Base-by-base conservation (phyloP, 768 basidiomycete genomes). In the Boletus sp. region DNA sequence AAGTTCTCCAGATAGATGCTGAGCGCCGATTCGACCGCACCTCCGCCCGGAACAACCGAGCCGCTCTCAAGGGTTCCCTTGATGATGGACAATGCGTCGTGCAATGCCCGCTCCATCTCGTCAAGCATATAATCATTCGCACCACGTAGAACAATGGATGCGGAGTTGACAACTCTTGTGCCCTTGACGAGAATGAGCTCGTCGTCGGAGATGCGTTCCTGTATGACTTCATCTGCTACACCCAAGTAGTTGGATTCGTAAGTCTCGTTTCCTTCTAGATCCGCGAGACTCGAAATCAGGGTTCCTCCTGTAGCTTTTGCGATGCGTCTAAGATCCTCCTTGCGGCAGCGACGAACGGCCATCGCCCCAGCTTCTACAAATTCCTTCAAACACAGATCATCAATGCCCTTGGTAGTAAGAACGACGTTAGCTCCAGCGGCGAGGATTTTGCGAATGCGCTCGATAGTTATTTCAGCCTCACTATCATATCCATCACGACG, bases 61-160 rank as follows among this genome's bases (percentile, higher is more conserved):
- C 96, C 97, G 62, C 93, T 95, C 78, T 99, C 97, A 44, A 98
- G 75, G 6, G 97, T 98, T 54, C 96, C 83, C 77, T 99, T 99
- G 76, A 98, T 93, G 64, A 97, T 82, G 29, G 91, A 96, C 58
- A 98, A 72, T 2, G 91, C 90, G 70, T 99, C 97, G 68, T 99
- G 96, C 62, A 98, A 72, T 0, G 93, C 88, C 45, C 97, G 79
- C 75, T 99, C 97, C 97, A 98, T 99, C 79, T 99, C 97, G 70
- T 99, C 97, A 63, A 98, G 76, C 90, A 98, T 94, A 72, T 96
- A 98, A 72, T 99, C 97, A 71, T 98, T 99, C 29, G 97, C 97
- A 42, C 97, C 97, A 51, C 97, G 83, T 54, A 99, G 78, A 54
- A 99, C 83, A 65, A 99, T 90, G 19, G 94, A 97, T 14, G 89